Base-by-base conservation (phyloP, 306 rosid species). In the Acmispon strigosus region DNA sequence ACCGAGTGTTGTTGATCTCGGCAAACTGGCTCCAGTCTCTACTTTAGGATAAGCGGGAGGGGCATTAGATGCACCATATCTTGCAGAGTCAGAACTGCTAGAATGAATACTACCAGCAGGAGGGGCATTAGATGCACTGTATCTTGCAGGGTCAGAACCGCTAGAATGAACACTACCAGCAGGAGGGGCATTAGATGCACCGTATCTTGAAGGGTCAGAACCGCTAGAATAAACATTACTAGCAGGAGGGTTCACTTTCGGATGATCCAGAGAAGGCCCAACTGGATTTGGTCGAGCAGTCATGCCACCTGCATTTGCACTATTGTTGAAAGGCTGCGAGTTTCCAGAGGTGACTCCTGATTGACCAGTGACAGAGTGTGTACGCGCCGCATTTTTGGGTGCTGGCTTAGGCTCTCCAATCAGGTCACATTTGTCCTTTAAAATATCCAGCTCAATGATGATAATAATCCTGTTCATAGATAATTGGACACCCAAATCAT, bases 391-490 rank as follows among this genome's bases (percentile, higher is more conserved):
- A 54, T 32, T 22, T 78, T 16, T 84, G 34, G 81, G 71, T 5
- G 69, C 82, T 8, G 85, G 11, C 0, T 19, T 74, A 42, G 97
- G 94, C 24, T 84, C 73, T 17, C 97, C 97, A 73, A 90, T 84
- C 52, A 76, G 5, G 2, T 87, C 96, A 80, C 90, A 87, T 66
- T 29, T 72, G 39, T 84, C 90, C 44, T 75, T 12, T n/a, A 93
- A 6, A 78, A 93, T 63, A 18, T 88, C 94, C 61, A 93, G 68
- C 16, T 86, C 85, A 27, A 93, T 60, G 10, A 90, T 85, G 80
- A 93, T 86, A 27, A 87, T 84, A 62, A 93, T 88, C 80, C 98
- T 93, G 94, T 71, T 47, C 45, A 60, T 49, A 66, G 49, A 8
- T 32, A 65, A 67, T 3, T 9, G 4, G 37, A 68, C 48, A 78